phyloP scores from a whole-genome alignment of 768 basidiomycete genomes.

The Serpula lacrymans region DNA sequence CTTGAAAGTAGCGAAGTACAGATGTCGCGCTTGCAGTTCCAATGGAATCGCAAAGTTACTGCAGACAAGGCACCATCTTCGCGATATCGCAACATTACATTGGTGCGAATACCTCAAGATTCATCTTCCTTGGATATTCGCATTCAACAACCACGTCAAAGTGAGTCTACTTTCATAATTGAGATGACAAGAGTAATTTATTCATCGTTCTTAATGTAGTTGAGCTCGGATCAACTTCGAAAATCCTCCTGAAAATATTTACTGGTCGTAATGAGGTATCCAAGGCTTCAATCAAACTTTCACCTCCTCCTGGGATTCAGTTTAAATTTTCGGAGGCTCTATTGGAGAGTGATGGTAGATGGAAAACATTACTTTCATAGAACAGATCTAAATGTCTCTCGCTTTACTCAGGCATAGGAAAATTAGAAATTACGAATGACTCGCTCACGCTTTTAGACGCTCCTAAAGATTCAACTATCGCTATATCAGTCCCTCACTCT shows the following conservation, averaged over 20 bases:
- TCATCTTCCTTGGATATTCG: slow-evolving; percentile 58
- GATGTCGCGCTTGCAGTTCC: slow-evolving; percentile 60
- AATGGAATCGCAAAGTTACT: slow-evolving; percentile 52
- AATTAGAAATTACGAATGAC: slow-evolving; percentile 38
- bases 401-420: slow-evolving; percentile 13
- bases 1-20: slow-evolving; percentile 68
- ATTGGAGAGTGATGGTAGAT: slow-evolving; percentile 34
- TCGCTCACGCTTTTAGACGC: slow-evolving; percentile 47
- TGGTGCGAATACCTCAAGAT: slow-evolving; percentile 66
- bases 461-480: slow-evolving; percentile 40
- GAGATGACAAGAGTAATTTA: too few relatives aligned
- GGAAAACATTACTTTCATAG: slow-evolving; percentile 1
- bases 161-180: slow-evolving; percentile 21
- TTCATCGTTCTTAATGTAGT: slow-evolving; percentile 38
- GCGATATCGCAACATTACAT: slow-evolving; percentile 30
- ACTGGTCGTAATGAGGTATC: slow-evolving; percentile 69
- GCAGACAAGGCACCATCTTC: slow-evolving; percentile 19
- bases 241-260: slow-evolving; percentile 52
- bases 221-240: slow-evolving; percentile 57
- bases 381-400: slow-evolving; percentile 9
- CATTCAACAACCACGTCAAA: slow-evolving; percentile 51
- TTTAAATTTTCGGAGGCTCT: slow-evolving; percentile 43
- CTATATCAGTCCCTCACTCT: slow-evolving; percentile 61
- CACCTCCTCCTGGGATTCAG: slow-evolving; percentile 49
- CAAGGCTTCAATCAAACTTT: slow-evolving; percentile 50